phyloP scores from a whole-genome alignment of 2,329 filamentous ascomycete genomes.

The Fusarium neocosmosporiellum region DNA sequence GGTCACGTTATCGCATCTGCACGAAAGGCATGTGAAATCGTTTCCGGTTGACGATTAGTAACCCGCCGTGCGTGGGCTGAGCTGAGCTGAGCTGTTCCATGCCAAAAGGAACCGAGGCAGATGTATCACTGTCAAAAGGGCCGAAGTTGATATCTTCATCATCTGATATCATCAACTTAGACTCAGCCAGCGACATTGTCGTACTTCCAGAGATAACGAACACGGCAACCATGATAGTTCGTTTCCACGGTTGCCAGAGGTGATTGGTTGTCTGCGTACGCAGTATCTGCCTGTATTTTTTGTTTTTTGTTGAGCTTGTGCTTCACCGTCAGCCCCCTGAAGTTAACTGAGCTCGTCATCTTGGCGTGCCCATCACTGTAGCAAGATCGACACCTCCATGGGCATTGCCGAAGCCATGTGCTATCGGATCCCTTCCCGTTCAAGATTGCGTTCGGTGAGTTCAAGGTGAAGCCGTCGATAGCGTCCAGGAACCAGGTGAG shows the following conservation, averaged over 20 bases:
- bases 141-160: not conserved
- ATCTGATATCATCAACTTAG: not conserved
- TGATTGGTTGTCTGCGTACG: slow-evolving; percentile 18
- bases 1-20: not conserved
- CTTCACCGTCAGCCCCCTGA: slow-evolving; percentile 6
- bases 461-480: slow-evolving; percentile 29
- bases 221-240: slow-evolving; percentile 2
- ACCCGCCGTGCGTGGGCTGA: not conserved
- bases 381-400: not conserved
- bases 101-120: not conserved
- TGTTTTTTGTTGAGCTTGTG: slow-evolving; percentile 32
- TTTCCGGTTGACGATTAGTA: not conserved
- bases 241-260: not conserved
- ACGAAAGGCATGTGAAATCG: not conserved
- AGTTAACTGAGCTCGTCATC: slow-evolving; percentile 16
- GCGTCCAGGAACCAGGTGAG: slow-evolving; percentile 12
- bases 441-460: slow-evolving; percentile 28
- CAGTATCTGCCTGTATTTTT: not conserved
- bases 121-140: not conserved
- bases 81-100: not conserved
- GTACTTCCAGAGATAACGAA: slow-evolving; percentile 12
- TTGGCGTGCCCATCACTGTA: not conserved
- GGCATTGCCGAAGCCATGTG: not conserved
- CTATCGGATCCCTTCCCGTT: slow-evolving; percentile 6
- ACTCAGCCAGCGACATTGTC: not conserved